Evolutionary conservation across 495 filamentous ascomycete genomes (phyloP).

Genomic region (Lasiosphaeria hispida): DNA sequence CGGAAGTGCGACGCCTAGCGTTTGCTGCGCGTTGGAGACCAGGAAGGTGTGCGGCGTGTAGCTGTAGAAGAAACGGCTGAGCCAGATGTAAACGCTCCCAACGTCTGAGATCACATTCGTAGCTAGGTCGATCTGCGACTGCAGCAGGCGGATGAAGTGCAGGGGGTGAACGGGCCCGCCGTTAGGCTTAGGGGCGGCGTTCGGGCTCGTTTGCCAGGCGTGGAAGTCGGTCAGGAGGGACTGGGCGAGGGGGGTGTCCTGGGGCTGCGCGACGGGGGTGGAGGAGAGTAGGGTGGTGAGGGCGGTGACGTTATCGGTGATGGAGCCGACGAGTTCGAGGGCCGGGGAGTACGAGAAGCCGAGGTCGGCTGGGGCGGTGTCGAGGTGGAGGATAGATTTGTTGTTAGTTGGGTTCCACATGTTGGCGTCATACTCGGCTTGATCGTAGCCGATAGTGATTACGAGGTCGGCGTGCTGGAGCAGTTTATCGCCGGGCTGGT

Average conservation of each 20-base stretch:
- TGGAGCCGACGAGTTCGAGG: slow-evolving; percentile 34
- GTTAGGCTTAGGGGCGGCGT: slow-evolving; percentile 6
- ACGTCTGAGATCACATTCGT: slow-evolving; percentile 36
- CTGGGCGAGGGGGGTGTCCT: slow-evolving; percentile 20
- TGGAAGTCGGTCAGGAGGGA: slow-evolving; percentile 21
- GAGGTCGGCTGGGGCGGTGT: slow-evolving; percentile 31
- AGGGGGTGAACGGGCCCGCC: slow-evolving; percentile 33
- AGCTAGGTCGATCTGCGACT: slow-evolving; percentile 24
- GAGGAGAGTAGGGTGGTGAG: slow-evolving; percentile 20
- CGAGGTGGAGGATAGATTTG: slow-evolving; percentile 34
- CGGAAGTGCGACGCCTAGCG: slow-evolving; percentile 39
- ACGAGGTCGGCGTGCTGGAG: slow-evolving; percentile 34
- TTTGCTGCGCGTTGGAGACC: slow-evolving; percentile 41
- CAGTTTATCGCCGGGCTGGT: slow-evolving; percentile 39
- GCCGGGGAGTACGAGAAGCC: slow-evolving; percentile 31
- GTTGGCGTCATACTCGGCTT: slow-evolving; percentile 37
- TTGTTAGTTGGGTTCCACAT: slow-evolving; percentile 32
- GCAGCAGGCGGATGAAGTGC: slow-evolving; percentile 35
- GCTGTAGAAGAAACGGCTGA: slow-evolving; percentile 39
- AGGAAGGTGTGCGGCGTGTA: slow-evolving; percentile 37
- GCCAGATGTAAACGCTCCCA: slow-evolving; percentile 42
- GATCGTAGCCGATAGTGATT: slow-evolving; percentile 39
- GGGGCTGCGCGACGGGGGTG: slow-evolving; percentile 22
- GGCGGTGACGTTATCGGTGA: slow-evolving; percentile 27
- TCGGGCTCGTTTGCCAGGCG: slow-evolving; percentile 21